Evolutionary conservation across 768 basidiomycete genomes (phyloP).

Genomic region (Phaffia tasmanica): DNA sequence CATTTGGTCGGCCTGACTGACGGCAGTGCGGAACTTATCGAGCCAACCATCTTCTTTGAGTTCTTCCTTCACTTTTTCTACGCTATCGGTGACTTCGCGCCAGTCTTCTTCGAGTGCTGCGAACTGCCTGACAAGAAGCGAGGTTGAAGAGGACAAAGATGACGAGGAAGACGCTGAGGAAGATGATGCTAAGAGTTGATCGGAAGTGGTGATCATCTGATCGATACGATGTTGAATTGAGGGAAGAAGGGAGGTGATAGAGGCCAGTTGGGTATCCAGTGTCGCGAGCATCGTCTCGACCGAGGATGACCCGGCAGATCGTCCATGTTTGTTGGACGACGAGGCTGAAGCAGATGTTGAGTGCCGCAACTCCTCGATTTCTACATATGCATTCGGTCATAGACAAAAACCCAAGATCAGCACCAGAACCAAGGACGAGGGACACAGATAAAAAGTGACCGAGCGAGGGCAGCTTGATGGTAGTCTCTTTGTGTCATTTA

Average conservation of each 20-base stretch:
- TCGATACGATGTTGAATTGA: neutral
- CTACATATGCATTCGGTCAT: neutral
- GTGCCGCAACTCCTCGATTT: neutral
- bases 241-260: neutral
- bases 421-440: neutral
- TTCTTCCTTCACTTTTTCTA: conserved; percentile 73
- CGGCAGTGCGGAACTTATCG: conserved; percentile 49
- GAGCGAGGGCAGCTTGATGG: neutral
- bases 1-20: conserved; percentile 91
- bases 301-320: neutral
- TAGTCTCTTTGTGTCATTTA: too few species aligned
- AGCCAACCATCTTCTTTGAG: conserved; percentile 96
- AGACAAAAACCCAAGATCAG: conserved; percentile 11
- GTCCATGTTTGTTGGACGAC: conserved; percentile 1
- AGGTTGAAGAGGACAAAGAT: neutral
- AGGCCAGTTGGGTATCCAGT: neutral
- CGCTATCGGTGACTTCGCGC: conserved; percentile 68
- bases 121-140: neutral
- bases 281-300: neutral
- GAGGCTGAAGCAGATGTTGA: neutral
- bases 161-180: neutral
- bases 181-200: neutral
- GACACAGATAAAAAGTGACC: neutral
- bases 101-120: conserved; percentile 62
- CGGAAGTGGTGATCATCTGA: neutral